Percentiles rank a stretch among this genome's conserved stretches.
These are phyloP conservation scores for Saturnispora zaruensis DNA, from an alignment of 805 yeast species.

Conservation along the genomic window DNA sequence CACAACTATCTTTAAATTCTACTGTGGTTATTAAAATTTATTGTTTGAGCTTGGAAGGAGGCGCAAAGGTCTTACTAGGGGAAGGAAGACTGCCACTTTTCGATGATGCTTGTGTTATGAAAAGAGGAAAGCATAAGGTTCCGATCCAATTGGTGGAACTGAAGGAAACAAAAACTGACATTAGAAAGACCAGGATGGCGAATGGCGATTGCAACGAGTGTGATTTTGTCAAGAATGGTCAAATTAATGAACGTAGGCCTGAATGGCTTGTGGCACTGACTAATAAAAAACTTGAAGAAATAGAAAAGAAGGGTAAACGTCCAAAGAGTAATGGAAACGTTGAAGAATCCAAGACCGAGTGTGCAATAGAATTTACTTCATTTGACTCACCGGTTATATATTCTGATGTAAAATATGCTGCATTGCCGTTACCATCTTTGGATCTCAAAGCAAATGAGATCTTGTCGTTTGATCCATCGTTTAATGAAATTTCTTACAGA, in stretches of 20 bases:
- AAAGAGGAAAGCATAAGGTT: slow-evolving; percentile 55
- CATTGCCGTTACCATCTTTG: slow-evolving; percentile 22
- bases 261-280: slow-evolving; percentile 73
- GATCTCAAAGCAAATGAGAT: slow-evolving; percentile 18
- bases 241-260: slow-evolving; percentile 17
- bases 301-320: slow-evolving; percentile 16
- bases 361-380: slow-evolving; percentile 46
- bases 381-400: slow-evolving; percentile 69
- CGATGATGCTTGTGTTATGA: slow-evolving; percentile 23
- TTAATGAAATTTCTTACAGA: slow-evolving; percentile 22
- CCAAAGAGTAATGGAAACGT: slow-evolving; percentile 10
- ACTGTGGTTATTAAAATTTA: slow-evolving; percentile 53
- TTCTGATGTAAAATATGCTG: slow-evolving; percentile 44
- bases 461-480: slow-evolving; percentile 15
- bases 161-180: background rate
- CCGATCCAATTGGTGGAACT: slow-evolving; percentile 24
- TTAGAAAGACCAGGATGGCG: background rate
- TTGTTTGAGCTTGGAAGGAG: slow-evolving; percentile 52
- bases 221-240: background rate
- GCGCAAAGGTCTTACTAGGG: slow-evolving; percentile 46
- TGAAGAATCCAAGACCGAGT: background rate
- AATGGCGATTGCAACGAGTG: background rate
- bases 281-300: slow-evolving; percentile 36
- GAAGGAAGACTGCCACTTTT: slow-evolving; percentile 52
- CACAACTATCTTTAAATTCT: slow-evolving; percentile 60